These are phyloP conservation scores for Escovopsis sp. DNA, from an alignment of 2,329 filamentous ascomycete genomes.

Conservation along the genomic window DNA sequence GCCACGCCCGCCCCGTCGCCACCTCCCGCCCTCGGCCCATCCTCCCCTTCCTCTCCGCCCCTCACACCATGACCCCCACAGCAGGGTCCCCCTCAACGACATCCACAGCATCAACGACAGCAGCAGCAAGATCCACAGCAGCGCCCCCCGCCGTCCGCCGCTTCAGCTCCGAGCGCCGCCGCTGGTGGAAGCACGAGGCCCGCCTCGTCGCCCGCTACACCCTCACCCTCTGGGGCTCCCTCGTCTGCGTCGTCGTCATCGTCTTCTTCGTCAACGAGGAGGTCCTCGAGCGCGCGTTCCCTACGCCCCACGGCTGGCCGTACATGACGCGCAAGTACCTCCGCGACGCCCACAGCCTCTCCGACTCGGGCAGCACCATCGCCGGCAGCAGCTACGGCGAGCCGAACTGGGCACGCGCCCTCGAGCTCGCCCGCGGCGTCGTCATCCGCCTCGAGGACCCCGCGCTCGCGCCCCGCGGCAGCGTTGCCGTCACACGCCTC, in stretches of 20 bases:
- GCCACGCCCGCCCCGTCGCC: constrained; percentile 14
- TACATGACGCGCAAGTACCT: constrained; percentile 54
- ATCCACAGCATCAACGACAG: too few species aligned
- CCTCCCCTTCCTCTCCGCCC: constrained; percentile 34
- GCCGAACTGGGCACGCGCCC: constrained; percentile 53
- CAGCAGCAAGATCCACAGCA: too few species aligned
- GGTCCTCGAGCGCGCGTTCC: constrained; percentile 56
- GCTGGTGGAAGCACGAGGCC: constrained; percentile 55
- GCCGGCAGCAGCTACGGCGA: constrained; percentile 30
- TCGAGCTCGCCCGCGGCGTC: constrained; percentile 41
- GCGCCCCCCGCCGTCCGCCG: constrained; percentile 57
- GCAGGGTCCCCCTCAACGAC: too few species aligned
- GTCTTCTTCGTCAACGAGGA: constrained; percentile 58
- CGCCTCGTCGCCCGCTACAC: constrained; percentile 55
- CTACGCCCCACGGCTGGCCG: constrained; percentile 71
- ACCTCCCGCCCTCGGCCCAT: constrained; percentile 18
- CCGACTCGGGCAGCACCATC: too few species aligned
- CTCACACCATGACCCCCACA: constrained; percentile 12
- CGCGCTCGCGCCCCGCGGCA: constrained; percentile 48
- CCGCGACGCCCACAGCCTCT: constrained; percentile 46
- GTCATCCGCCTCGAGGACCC: constrained; percentile 55
- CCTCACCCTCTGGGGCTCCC: constrained; percentile 46
- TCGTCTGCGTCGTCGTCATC: constrained; percentile 43
- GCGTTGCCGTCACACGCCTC: constrained; percentile 33
- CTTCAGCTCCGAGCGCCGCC: constrained; percentile 63